Percentiles rank a stretch among this genome's conserved stretches.
Conservation (phyloP, 805 yeast genomes). For the Kazachstania taianensis region DNA sequence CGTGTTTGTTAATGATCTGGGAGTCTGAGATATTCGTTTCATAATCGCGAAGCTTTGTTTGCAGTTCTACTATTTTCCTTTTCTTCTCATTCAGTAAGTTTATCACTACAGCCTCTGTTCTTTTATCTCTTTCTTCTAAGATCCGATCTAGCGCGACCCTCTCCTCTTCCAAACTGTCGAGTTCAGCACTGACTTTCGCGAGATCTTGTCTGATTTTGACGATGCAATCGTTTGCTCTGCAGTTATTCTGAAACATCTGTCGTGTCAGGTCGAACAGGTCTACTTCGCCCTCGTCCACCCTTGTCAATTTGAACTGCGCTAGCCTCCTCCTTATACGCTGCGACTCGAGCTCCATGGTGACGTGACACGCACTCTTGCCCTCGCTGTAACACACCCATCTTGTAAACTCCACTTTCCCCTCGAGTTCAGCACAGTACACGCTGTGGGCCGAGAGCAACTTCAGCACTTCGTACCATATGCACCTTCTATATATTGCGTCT, state of each 20-base stretch:
- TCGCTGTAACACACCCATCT: conserved; percentile 13
- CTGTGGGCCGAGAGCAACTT: conserved; percentile 13
- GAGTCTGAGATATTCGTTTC: conserved; percentile 9
- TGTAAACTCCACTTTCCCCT: conserved; percentile 6
- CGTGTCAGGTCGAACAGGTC: conserved; percentile 20
- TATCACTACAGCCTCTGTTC: conserved; percentile 14
- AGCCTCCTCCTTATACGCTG: conserved; percentile 15
- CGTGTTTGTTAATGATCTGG: conserved; percentile 12
- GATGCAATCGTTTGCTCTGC: conserved; percentile 10
- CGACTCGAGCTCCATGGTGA: conserved; percentile 14
- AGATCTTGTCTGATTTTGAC: not conserved
- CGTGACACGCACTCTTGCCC: conserved; percentile 10
- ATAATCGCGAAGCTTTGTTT: conserved; percentile 6
- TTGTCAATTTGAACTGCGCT: conserved; percentile 13
- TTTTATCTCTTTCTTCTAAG: conserved; percentile 16
- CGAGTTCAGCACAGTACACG: conserved; percentile 4
- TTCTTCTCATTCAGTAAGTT: conserved; percentile 23
- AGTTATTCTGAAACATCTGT: conserved; percentile 9
- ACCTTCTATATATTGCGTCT: not conserved
- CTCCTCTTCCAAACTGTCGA: conserved; percentile 7
- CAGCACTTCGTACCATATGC: conserved; percentile 21
- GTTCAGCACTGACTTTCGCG: not conserved
- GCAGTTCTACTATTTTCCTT: conserved; percentile 13
- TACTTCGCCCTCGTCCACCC: conserved; percentile 12
- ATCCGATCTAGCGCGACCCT: conserved; percentile 9